A percentile compares a stretch with the other conserved stretches of the same genome.
Conservation (phyloP, 495 filamentous ascomycete species). For the Hypomontagnella monticulosa region DNA sequence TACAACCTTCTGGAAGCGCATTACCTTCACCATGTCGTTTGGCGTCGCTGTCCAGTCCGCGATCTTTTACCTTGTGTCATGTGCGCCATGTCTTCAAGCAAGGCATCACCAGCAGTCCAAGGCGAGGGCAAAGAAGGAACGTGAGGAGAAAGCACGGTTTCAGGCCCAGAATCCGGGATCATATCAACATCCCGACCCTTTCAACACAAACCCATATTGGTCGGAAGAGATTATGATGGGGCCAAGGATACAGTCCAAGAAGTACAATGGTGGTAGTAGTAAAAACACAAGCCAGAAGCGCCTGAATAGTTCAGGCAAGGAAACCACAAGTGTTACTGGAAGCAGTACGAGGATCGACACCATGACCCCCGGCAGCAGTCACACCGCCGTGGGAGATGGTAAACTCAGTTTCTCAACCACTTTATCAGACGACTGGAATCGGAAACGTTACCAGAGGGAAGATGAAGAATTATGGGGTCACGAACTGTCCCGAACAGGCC, state of each 20-base stretch:
- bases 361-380: constrained; percentile 34
- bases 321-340: constrained; percentile 49
- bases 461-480: constrained; percentile 85
- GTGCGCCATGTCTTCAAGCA: constrained; percentile 78
- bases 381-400: constrained; percentile 27
- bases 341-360: constrained; percentile 42
- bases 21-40: constrained; percentile 59
- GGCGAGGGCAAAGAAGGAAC: constrained; percentile 66
- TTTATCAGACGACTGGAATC: constrained; percentile 70
- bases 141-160: constrained; percentile 66
- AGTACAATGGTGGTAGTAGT: constrained; percentile 60
- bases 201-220: constrained; percentile 88
- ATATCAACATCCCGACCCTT: constrained; percentile 82
- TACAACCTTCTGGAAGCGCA: neutral
- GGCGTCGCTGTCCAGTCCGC: constrained; percentile 74
- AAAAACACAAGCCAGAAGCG: constrained; percentile 62
- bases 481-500: constrained; percentile 51
- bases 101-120: constrained; percentile 70
- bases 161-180: constrained; percentile 73
- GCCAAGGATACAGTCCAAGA: constrained; percentile 71
- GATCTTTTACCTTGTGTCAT: constrained; percentile 85
- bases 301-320: constrained; percentile 58
- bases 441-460: constrained; percentile 79
- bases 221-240: constrained; percentile 82
- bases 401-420: constrained; percentile 48